phyloP scores from a whole-genome alignment of 495 filamentous ascomycete genomes.

The Aspergillus wentii region DNA sequence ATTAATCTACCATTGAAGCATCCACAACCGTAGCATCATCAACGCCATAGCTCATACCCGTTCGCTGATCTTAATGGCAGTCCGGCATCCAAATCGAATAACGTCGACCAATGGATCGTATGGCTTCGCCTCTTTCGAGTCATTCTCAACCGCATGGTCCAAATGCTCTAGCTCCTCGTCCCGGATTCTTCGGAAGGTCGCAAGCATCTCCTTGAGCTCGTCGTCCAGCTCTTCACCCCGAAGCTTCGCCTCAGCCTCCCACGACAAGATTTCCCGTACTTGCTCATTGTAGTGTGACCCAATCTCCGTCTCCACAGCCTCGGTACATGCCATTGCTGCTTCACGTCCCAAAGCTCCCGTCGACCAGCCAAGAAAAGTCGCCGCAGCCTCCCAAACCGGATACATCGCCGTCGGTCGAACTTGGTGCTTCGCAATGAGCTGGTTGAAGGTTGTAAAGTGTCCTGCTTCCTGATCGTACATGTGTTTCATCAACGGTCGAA shows the following conservation, averaged over 20 bases:
- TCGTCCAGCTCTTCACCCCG: conserved; percentile 71
- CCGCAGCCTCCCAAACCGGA: conserved; percentile 81
- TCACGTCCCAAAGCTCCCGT: conserved; percentile 89
- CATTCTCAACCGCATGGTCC: conserved; percentile 90
- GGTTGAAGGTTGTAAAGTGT: conserved; percentile 83
- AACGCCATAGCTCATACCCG: conserved; percentile 52
- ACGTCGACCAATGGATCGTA: conserved; percentile 85
- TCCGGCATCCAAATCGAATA: conserved; percentile 81
- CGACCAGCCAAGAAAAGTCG: conserved; percentile 80
- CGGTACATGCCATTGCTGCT: conserved; percentile 97
- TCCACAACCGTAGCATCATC: too few relatives aligned
- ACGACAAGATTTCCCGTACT: conserved; percentile 71
- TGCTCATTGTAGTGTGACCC: conserved; percentile 94
- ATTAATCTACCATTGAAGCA: too few relatives aligned
- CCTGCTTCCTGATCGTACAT: conserved; percentile 97
- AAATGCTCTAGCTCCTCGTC: conserved; percentile 97
- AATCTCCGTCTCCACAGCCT: conserved; percentile 98
- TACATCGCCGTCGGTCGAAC: conserved; percentile 93
- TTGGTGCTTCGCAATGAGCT: conserved; percentile 77
- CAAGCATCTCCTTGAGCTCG: conserved; percentile 69
- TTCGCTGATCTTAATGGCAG: conserved; percentile 92
- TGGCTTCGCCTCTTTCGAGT: conserved; percentile 80
- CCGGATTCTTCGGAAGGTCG: conserved; percentile 73
- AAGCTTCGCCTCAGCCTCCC: conserved; percentile 61
- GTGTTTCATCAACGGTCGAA: conserved; percentile 86